These are phyloP conservation scores for Heterobasidion parviporum DNA, from an alignment of 1,284 basidiomycete genomes.

Conservation along the genomic window DNA sequence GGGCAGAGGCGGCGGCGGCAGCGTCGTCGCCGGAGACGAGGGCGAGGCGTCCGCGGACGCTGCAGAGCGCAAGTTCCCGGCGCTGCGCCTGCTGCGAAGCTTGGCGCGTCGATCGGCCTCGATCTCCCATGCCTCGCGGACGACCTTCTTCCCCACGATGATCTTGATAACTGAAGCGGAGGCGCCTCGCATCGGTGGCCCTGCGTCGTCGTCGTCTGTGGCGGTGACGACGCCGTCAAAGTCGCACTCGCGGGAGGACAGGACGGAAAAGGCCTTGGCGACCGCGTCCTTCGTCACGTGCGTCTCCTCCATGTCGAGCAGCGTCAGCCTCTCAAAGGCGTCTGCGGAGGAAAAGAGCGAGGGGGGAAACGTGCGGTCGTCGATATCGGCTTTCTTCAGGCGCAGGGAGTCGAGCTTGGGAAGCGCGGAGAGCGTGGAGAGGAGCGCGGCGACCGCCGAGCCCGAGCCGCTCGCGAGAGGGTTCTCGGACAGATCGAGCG, in stretches of 20 bases:
- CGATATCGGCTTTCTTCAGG: constrained; percentile 48
- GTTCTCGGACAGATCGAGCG: constrained; percentile 32
- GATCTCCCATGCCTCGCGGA: constrained; percentile 71
- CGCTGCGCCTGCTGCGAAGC: constrained; percentile 14
- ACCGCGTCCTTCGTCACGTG: constrained; percentile 38
- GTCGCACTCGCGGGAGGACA: constrained; percentile 36
- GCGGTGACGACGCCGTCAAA: constrained; percentile 39
- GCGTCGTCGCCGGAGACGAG: neutral
- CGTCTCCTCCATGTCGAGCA: constrained; percentile 62
- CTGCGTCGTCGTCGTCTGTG: constrained; percentile 16
- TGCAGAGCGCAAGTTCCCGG: constrained; percentile 10
- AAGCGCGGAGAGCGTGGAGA: constrained; percentile 40
- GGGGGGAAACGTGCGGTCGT: constrained; percentile 47
- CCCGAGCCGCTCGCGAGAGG: constrained; percentile 19
- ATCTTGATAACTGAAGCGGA: constrained; percentile 37
- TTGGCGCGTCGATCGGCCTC: constrained; percentile 53
- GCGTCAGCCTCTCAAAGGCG: constrained; percentile 41
- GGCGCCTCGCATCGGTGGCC: constrained; percentile 8
- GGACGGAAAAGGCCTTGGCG: constrained; percentile 29
- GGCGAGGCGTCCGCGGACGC: constrained; percentile 5
- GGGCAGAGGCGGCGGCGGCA: constrained; percentile 9
- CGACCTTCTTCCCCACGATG: constrained; percentile 57
- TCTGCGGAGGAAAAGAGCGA: constrained; percentile 27
- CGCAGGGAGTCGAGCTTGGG: constrained; percentile 49
- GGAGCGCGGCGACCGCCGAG: constrained; percentile 21